Evolutionary conservation across 768 basidiomycete species (phyloP).

Genomic region (Calvatia gigantea): DNA sequence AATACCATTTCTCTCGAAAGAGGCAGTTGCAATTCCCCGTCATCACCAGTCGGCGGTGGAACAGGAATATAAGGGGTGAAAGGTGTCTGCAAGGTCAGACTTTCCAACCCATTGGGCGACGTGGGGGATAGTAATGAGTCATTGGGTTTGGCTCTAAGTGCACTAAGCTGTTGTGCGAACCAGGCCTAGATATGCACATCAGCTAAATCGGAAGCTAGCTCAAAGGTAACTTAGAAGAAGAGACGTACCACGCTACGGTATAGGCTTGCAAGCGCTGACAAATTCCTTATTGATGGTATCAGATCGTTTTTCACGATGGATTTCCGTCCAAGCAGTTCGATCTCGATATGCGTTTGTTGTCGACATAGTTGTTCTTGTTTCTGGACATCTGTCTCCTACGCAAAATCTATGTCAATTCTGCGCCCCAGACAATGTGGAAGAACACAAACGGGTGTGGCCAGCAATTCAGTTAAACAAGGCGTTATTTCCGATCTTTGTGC

Average conservation of each 20-base stretch:
- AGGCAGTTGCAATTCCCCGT: slow-evolving; percentile 62
- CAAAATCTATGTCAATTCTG: neutral
- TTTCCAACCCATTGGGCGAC: slow-evolving; percentile 47
- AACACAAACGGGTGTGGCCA: slow-evolving; percentile 44
- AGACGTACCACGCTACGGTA: slow-evolving; percentile 81
- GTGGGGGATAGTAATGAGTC: slow-evolving; percentile 45
- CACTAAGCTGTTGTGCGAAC: slow-evolving; percentile 73
- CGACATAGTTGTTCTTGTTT: slow-evolving; percentile 56
- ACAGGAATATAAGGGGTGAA: slow-evolving; percentile 46
- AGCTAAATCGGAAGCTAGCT: slow-evolving; percentile 3
- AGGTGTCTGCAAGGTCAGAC: slow-evolving; percentile 44
- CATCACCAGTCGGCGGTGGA: slow-evolving; percentile 29
- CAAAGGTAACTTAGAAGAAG: neutral
- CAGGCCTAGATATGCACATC: slow-evolving; percentile 53
- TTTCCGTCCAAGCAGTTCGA: slow-evolving; percentile 56
- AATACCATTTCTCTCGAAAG: slow-evolving; percentile 86
- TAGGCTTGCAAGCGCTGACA: slow-evolving; percentile 72
- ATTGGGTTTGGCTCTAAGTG: slow-evolving; percentile 61
- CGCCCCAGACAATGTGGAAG: neutral
- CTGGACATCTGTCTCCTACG: slow-evolving; percentile 35
- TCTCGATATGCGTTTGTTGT: slow-evolving; percentile 80
- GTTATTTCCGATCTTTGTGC: slow-evolving; percentile 81
- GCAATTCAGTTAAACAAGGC: slow-evolving; percentile 66
- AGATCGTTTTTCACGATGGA: slow-evolving; percentile 61
- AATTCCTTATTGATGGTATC: slow-evolving; percentile 64